Base-by-base conservation (phyloP, 192 early-diverging fungal genomes). In the Umbelopsis sp. region DNA sequence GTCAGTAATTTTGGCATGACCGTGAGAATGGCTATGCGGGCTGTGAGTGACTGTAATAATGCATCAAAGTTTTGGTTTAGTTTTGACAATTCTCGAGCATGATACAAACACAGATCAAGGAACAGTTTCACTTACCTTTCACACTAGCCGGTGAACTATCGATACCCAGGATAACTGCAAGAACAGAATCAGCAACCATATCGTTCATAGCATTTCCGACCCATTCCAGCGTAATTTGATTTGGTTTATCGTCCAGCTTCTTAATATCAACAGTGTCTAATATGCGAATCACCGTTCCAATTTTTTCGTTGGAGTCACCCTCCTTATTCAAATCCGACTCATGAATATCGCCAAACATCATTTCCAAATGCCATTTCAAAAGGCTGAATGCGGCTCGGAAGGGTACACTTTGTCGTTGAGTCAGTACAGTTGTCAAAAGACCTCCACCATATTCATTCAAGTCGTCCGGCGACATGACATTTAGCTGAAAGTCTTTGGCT, bases 181-280 rank as follows among this genome's bases (percentile, higher is more conserved):
- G 72, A 6, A 97, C 90, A 44, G 97, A 93, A 70, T 99, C 97
- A 6, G 96, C 97, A 1, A 98, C 89, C 91, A 97, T 95, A 78
- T 99, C 97, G 70, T 95, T 97, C 75, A 96, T 88, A 29, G 90
- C 80, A 76, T 94, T 91, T 53, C 96, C 91, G 36, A 91, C 86
- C 97, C 97, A 99, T 77, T 96, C 96, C 24, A 99, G 77, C 50
- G 90, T 82, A 3, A 96, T 80, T 71, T 87, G 85, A 69, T 89
- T 82, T 22, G 83, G 79, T 74, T 86, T 65, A 56, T 84, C 77
- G 12, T 77, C 66, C 31, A 82, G 53, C 24, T 86, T 82, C 22
- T 84, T 93, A 38, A 98, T 88, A 67, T 89, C 89, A 9, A 98
- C 89, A 0, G 88, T 84, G 65, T 93, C 91, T 72, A 93, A 91